Conservation (phyloP, 495 filamentous ascomycete species). For the Pseudevernia furfuracea region DNA sequence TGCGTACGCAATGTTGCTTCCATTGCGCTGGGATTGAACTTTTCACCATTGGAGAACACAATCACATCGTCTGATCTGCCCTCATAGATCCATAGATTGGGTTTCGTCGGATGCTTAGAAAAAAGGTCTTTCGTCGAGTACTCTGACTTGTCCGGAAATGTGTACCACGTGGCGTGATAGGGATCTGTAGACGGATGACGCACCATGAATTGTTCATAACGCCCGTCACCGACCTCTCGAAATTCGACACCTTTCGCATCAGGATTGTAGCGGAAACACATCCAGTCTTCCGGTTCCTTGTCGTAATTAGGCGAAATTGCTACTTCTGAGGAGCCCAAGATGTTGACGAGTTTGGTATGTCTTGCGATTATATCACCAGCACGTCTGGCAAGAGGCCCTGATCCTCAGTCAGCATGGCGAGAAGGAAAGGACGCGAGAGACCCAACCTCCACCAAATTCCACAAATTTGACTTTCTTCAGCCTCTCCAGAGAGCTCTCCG, state of each 20-base stretch:
- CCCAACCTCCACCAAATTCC: background rate
- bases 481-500: constrained; percentile 26
- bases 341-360: constrained; percentile 27
- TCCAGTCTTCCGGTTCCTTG: constrained; percentile 39
- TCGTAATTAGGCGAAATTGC: constrained; percentile 20
- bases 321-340: constrained; percentile 31
- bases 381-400: constrained; percentile 7
- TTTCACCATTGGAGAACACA: constrained; percentile 58
- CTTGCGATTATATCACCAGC: constrained; percentile 25
- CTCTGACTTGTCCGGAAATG: constrained; percentile 35
- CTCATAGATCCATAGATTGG: constrained; percentile 43
- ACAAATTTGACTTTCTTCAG: constrained; percentile 27
- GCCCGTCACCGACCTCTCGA: constrained; percentile 33
- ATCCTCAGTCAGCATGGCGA: background rate
- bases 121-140: constrained; percentile 53
- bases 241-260: constrained; percentile 36
- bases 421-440: background rate
- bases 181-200: constrained; percentile 28
- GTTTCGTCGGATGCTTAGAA: constrained; percentile 40
- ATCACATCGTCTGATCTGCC: constrained; percentile 55
- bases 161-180: constrained; percentile 29
- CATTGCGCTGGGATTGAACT: constrained; percentile 50
- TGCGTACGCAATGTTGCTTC: constrained; percentile 41
- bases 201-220: constrained; percentile 45
- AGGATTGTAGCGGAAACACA: constrained; percentile 44